These are phyloP conservation scores for Clitocybe nebularis DNA, from an alignment of 1,284 basidiomycete genomes.

Conservation along the genomic window DNA sequence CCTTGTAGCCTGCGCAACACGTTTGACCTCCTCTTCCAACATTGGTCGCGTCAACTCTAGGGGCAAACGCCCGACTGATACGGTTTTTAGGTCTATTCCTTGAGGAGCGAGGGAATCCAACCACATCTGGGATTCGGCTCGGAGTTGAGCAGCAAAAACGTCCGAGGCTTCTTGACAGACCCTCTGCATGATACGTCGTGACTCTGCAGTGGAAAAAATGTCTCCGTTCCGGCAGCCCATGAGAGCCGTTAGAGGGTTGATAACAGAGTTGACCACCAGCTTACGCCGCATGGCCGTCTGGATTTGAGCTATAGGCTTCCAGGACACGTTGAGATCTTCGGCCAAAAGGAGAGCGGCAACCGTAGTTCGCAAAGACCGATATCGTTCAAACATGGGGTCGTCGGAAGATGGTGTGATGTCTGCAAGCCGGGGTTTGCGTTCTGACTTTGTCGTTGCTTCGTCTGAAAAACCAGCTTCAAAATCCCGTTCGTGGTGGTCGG, in stretches of 20 bases:
- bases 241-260: conserved; percentile 88
- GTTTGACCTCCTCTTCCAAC: conserved; percentile 49
- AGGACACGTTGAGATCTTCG: conserved; percentile 54
- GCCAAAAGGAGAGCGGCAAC: conserved; percentile 62
- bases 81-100: conserved; percentile 23
- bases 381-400: conserved; percentile 40
- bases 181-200: conserved; percentile 39
- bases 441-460: conserved; percentile 26
- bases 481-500: conserved; percentile 58
- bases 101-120: conserved; percentile 26
- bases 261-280: conserved; percentile 79
- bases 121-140: conserved; percentile 40
- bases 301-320: conserved; percentile 69
- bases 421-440: conserved; percentile 45
- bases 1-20: conserved; percentile 53
- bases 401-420: conserved; percentile 45
- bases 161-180: conserved; percentile 61
- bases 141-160: conserved; percentile 50
- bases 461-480: conserved; percentile 52
- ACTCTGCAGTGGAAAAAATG: conserved; percentile 44
- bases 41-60: conserved; percentile 31
- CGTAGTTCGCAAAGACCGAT: conserved; percentile 64
- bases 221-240: conserved; percentile 81
- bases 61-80: conserved; percentile 39
- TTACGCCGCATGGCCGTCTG: conserved; percentile 78